phyloP scores from a whole-genome alignment of 2,329 filamentous ascomycete genomes.

The Xylariaceae sp. region DNA sequence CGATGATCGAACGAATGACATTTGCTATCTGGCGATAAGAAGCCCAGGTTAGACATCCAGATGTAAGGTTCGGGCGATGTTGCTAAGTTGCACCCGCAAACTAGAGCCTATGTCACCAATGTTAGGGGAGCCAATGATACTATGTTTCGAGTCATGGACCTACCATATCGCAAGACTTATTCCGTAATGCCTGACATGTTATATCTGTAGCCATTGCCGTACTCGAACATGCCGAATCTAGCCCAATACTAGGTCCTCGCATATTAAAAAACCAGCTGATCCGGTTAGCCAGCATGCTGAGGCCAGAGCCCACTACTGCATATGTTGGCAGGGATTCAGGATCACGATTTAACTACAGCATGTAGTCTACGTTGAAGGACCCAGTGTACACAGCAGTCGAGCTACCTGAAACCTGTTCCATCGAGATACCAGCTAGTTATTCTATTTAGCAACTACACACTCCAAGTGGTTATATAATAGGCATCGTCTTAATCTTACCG shows the following conservation, averaged over 20 bases:
- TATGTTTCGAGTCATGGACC: too few relatives aligned
- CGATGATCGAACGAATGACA: slow-evolving; percentile 35
- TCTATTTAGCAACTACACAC: too few relatives aligned
- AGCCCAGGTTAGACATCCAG: slow-evolving; percentile 36
- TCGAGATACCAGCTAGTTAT: slow-evolving; percentile 39
- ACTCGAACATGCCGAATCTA: slow-evolving; percentile 45
- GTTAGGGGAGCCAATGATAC: too few relatives aligned
- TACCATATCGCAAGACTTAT: slow-evolving; percentile 23
- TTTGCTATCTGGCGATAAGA: slow-evolving; percentile 43
- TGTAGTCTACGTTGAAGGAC: slow-evolving; percentile 41
- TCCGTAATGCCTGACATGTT: slow-evolving; percentile 28
- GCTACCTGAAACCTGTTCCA: slow-evolving; percentile 33
- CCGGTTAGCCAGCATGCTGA: slow-evolving; percentile 43
- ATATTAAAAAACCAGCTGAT: slow-evolving; percentile 46
- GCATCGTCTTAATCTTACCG: slow-evolving; percentile 16
- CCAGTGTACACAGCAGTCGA: slow-evolving; percentile 42
- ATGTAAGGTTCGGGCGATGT: slow-evolving; percentile 34
- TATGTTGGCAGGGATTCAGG: slow-evolving; percentile 37
- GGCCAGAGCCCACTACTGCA: slow-evolving; percentile 38
- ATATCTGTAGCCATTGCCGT: slow-evolving; percentile 39
- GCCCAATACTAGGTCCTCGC: slow-evolving; percentile 40
- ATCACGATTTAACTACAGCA: slow-evolving; percentile 35
- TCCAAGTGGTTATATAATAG: too few relatives aligned
- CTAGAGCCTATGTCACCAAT: too few relatives aligned
- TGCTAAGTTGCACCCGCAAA: slow-evolving; percentile 39